Percentiles rank a stretch among this genome's conserved stretches.
phyloP scores from a whole-genome alignment of 148 eudicot species.

The Vaccinium myrtillus region DNA sequence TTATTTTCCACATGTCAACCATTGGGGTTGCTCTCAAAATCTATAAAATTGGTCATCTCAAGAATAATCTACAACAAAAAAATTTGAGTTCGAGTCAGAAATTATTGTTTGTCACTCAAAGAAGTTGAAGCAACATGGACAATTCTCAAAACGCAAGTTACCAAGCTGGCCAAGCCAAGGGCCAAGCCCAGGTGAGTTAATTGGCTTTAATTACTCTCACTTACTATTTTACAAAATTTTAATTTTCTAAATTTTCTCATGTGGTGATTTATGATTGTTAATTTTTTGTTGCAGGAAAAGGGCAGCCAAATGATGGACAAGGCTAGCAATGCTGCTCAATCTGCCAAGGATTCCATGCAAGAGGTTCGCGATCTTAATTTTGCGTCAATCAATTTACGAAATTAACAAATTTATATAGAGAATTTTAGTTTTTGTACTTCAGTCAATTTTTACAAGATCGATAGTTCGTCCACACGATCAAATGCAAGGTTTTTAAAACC shows the following conservation, averaged over 20 bases:
- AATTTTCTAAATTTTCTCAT: neutral
- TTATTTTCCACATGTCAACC: neutral
- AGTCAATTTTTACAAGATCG: too few species aligned
- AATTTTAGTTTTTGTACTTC: neutral
- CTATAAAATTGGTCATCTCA: conserved; percentile 21
- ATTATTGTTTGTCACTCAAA: neutral
- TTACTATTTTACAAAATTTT: neutral
- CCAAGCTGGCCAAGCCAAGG: conserved; percentile 51
- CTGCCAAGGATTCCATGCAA: conserved; percentile 51
- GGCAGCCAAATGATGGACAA: conserved; percentile 55
- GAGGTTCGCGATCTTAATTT: conserved; percentile 26
- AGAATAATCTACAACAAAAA: conserved; percentile 1
- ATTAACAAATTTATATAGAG: neutral
- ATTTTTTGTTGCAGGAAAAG: conserved; percentile 38
- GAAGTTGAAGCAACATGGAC: conserved; percentile 27
- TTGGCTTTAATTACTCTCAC: too few species aligned
- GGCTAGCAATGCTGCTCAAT: conserved; percentile 60
- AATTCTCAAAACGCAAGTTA: conserved; percentile 26
- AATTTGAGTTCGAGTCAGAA: neutral
- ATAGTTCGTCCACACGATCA: neutral
- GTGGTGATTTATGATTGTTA: neutral
- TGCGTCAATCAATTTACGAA: neutral
- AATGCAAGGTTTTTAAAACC: neutral
- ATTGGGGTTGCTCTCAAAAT: neutral
- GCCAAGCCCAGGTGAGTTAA: conserved; percentile 40